Evolutionary conservation across 169 alveolate species (phyloP), one percentile per base, ranked within the genome.

Genomic region (Cryptosporidium baileyi): DNA sequence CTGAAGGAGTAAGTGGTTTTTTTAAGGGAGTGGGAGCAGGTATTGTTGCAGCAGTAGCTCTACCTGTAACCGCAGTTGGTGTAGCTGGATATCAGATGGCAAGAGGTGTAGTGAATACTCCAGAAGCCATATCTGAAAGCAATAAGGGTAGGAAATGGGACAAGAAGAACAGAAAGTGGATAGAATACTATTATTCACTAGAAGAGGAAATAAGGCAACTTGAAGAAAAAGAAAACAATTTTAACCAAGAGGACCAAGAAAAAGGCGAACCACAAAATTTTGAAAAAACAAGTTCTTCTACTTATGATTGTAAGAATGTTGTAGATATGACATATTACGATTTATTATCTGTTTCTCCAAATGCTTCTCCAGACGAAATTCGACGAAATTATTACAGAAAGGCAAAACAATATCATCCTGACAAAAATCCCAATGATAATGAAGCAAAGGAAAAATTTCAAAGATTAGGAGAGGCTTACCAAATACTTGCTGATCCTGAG

Each of bases 341-440:
- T 28, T 81, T 93, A 7, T 82, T 94, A 81, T 92, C 90, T 30
- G 95, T 94, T 2, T 90, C 96, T 3, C 82, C 95, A n/a, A 82
- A 89, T 49, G 97, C 97, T 13, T 89, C 88, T 1, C 81, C 88
- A 22, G 82, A 63, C 13, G 90, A 80, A n/a, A 82, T 80, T 26
- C 91, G 95, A 59, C 61, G 95, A 22, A 93, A 90, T 49, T 95
- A 95, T 80, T 95, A 95, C 80, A 92, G 92, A 67, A 89, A 93
- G 32, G 97, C 98, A 7, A 89, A 93, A 67, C 90, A 93, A 89
- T 93, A 91, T 81, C 99, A 96, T 85, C 99, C 99, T 8, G 99
- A 96, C 85, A 95, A 96, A 81, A 93, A 95, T 80, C 96, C 97
- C 11, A 95, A 93, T 24, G 98, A 95, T 89, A 88, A 91, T 28